phyloP scores from a whole-genome alignment of 441 rosid species.

The Gossypium davidsonii region DNA sequence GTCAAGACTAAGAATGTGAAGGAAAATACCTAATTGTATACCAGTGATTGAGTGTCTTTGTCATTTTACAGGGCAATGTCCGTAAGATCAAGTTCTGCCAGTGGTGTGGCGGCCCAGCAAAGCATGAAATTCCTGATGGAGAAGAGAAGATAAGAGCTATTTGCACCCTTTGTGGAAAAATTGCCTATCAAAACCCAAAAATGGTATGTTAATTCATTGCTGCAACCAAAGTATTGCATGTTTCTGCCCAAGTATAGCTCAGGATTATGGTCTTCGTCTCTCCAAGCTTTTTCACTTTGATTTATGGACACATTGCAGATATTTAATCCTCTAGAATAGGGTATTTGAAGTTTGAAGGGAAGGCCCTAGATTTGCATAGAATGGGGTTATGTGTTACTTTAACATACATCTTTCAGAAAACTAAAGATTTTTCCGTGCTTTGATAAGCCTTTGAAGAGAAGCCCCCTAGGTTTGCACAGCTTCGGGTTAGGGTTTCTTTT shows the following conservation, averaged over 20 bases:
- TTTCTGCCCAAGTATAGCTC: background rate
- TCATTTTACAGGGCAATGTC: constrained; percentile 46
- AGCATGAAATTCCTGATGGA: constrained; percentile 79
- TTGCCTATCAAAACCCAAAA: constrained; percentile 91
- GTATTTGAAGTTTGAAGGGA: background rate
- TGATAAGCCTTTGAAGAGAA: background rate
- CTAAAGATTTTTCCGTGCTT: background rate
- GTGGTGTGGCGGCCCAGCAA: constrained; percentile 88
- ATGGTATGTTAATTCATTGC: constrained; percentile 44
- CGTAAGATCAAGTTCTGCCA: constrained; percentile 80
- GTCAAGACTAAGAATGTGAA: background rate
- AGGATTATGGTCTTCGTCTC: background rate
- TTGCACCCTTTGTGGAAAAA: constrained; percentile 65
- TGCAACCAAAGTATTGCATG: background rate
- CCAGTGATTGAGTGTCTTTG: background rate
- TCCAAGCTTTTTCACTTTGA: background rate
- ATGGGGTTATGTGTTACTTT: background rate
- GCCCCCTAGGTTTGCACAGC: background rate
- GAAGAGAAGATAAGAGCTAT: constrained; percentile 86
- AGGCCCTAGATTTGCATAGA: background rate
- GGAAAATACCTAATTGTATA: background rate
- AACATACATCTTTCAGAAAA: background rate
- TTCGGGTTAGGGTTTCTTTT: background rate
- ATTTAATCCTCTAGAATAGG: background rate
- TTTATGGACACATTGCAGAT: background rate